Evolutionary conservation across 2,329 filamentous ascomycete genomes (phyloP), one percentile per base, ranked within the genome.

Genomic region (Colletotrichum orbiculare): DNA sequence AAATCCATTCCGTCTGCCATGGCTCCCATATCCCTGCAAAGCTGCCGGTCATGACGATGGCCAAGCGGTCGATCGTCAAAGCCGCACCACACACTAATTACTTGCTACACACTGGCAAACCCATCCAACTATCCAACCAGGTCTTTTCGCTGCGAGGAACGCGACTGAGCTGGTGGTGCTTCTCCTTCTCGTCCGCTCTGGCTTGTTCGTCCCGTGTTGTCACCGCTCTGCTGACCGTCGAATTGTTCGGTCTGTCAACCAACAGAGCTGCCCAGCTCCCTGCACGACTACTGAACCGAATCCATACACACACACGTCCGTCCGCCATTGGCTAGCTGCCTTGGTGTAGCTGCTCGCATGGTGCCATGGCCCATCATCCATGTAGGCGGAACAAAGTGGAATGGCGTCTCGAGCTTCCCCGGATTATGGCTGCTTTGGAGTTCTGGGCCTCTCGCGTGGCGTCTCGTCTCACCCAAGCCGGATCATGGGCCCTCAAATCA

Each of bases 1-100:
- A 48, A 47, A n/a, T 49, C n/a, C 15, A 60, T 66, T 62, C 47
- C 63, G 63, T 66, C 25, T 63, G 63, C 63, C 63, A 66, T 53
- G 48, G 58, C 60, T 46, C 37, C 52, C 58, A 10, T 17, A 62
- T 52, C 63, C 62, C 63, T 66, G 58, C 42, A 38, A 35, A 12
- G 15, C 58, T 17, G 33, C 42, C 35, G 47, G 25, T 37, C 34
- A 66, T 66, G 63, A 66, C 63, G 63, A 45, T 12, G 48, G 63
- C 63, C 63, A 66, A 66, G 63, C 45, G 17, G 63, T 10, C 52
- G 63, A 66, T 66, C 63, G 35, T 37, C 33, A 5, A 66, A 57
- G 63, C 42, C 63, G 43, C 58, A 63, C 41, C 25, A 25, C 25
- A 25, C 25, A 25, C 25, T 25, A 17, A 17, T 3, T 17, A 25